These are phyloP conservation scores for Knufia petricola DNA, from an alignment of 2,329 filamentous ascomycete species.

Conservation along the genomic window DNA sequence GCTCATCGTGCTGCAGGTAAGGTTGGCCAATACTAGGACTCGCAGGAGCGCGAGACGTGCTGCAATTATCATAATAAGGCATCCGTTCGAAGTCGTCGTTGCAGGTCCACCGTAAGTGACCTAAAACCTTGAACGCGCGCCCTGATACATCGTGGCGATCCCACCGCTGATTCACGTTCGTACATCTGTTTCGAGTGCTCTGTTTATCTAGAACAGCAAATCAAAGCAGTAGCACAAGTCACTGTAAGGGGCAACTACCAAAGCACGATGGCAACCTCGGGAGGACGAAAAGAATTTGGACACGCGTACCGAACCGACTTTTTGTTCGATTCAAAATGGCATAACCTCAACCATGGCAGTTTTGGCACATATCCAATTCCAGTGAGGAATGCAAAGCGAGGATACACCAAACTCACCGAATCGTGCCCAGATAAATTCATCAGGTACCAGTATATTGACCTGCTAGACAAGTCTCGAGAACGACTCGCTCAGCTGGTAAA, in stretches of 20 bases:
- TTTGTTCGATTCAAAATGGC: slow-evolving; percentile 56
- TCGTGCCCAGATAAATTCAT: slow-evolving; percentile 65
- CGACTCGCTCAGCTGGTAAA: slow-evolving; percentile 59
- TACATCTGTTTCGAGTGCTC: too few species aligned
- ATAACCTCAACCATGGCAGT: slow-evolving; percentile 77
- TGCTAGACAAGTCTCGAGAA: slow-evolving; percentile 55
- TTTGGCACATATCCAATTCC: slow-evolving; percentile 64
- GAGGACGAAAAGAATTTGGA: slow-evolving; percentile 37
- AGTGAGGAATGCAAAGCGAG: slow-evolving; percentile 50
- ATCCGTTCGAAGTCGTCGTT: too few species aligned
- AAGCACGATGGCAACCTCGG: slow-evolving; percentile 19
- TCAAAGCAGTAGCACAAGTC: too few species aligned
- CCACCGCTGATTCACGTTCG: too few species aligned
- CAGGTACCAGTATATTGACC: slow-evolving; percentile 53
- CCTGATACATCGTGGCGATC: too few species aligned
- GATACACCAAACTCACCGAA: slow-evolving; percentile 60
- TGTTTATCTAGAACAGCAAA: too few species aligned
- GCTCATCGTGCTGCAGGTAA: too few species aligned
- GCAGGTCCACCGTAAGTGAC: too few species aligned
- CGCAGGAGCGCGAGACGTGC: too few species aligned
- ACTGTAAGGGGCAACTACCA: neutral
- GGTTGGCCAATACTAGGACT: too few species aligned
- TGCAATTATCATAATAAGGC: too few species aligned
- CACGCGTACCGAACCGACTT: slow-evolving; percentile 54
- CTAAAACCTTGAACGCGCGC: too few species aligned